These are phyloP conservation scores for Solanum piurae DNA, from an alignment of 257 asterid genomes.

Conservation along the genomic window DNA sequence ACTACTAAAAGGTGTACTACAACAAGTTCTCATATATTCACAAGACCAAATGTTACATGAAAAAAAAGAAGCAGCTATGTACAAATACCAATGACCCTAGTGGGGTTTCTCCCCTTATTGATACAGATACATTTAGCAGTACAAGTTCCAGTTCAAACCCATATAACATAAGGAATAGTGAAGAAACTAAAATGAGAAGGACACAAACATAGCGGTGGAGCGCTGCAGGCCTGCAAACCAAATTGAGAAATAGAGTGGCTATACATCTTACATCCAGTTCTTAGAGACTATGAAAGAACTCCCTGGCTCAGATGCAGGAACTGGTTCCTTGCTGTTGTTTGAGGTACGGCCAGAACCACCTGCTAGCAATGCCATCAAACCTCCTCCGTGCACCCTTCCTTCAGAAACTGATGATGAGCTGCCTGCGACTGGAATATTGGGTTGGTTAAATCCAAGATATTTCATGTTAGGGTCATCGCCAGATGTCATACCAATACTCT, in stretches of 20 bases:
- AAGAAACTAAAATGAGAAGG: neutral
- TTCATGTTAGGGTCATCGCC: slow-evolving; percentile 18
- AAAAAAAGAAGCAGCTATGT: neutral
- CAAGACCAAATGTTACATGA: neutral
- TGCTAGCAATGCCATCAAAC: slow-evolving; percentile 52
- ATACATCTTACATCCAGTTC: slow-evolving; percentile 42
- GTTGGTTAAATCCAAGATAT: slow-evolving; percentile 12
- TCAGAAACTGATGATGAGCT: slow-evolving; percentile 44
- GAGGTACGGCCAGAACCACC: slow-evolving; percentile 24
- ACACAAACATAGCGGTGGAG: neutral
- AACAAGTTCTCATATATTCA: neutral
- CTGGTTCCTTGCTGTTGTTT: slow-evolving; percentile 15
- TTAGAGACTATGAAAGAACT: slow-evolving; percentile 29
- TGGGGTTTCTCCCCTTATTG: slow-evolving; percentile 24
- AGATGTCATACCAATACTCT: slow-evolving; percentile 13
- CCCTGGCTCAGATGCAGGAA: slow-evolving; percentile 27
- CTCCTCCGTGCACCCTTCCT: slow-evolving; percentile 96
- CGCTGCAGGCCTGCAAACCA: neutral
- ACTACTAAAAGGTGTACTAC: neutral
- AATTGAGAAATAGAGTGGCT: neutral
- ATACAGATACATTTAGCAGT: slow-evolving; percentile 11
- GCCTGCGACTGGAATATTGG: slow-evolving; percentile 17
- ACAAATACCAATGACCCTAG: slow-evolving; percentile 9
- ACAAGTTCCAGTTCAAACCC: slow-evolving; percentile 5
- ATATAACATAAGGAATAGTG: neutral